Evolutionary conservation across 139 green algal species (phyloP).

Genomic region (Pleodorina starrii): DNA sequence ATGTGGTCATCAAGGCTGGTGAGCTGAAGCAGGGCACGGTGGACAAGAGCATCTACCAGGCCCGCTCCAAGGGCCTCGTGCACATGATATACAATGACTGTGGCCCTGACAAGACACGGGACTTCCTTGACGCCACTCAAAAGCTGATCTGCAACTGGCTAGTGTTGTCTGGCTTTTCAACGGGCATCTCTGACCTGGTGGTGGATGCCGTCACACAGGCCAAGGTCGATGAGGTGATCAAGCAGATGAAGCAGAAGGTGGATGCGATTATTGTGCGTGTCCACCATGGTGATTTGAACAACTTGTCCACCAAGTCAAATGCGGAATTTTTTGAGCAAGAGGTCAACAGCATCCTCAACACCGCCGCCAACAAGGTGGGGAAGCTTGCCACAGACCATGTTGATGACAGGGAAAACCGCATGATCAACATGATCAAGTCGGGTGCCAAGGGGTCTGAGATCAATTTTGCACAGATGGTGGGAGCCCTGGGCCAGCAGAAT

Average conservation of each 20-base stretch:
- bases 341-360: no score
- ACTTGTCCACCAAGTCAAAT: no score
- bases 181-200: slow-evolving; percentile 98
- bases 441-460: slow-evolving; percentile 99
- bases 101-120: slow-evolving; percentile 85
- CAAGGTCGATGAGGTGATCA: slow-evolving; percentile 95
- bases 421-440: slow-evolving; percentile 98
- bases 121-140: slow-evolving; percentile 85
- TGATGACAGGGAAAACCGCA: no score
- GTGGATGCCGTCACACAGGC: slow-evolving; percentile 93
- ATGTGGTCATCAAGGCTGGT: no score
- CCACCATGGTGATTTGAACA: no score
- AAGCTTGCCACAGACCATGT: no score
- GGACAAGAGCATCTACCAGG: no score
- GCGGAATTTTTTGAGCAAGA: no score
- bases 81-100: slow-evolving; percentile 97
- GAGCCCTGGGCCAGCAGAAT: slow-evolving; percentile 99
- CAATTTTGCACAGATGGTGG: slow-evolving; percentile 99
- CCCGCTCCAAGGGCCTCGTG: slow-evolving; percentile 85
- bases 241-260: no score
- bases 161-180: slow-evolving; percentile 92
- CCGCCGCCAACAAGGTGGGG: no score
- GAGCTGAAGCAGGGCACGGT: no score
- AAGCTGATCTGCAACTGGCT: slow-evolving; percentile 97
- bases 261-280: no score